Evolutionary conservation across 208 protist species (phyloP).

Genomic region (Trypanosoma grayi): DNA sequence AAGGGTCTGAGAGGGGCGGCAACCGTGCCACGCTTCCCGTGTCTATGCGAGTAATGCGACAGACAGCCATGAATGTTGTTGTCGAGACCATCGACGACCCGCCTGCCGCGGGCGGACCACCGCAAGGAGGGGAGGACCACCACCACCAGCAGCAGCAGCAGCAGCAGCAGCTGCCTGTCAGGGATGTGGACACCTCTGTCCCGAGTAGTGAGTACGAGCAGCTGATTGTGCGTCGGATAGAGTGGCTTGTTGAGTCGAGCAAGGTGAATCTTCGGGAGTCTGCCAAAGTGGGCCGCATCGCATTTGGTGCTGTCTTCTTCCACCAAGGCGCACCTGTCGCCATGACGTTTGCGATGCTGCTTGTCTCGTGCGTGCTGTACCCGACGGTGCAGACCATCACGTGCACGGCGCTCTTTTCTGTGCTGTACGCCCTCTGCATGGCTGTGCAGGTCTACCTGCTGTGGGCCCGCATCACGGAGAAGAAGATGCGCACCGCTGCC

Average conservation of each 20-base stretch:
- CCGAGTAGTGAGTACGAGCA: conserved; percentile 72
- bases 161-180: neutral
- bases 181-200: conserved; percentile 28
- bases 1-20: too few species aligned
- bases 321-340: conserved; percentile 52
- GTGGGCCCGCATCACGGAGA: conserved; percentile 76
- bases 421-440: conserved; percentile 60
- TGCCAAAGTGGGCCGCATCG: conserved; percentile 38
- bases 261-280: conserved; percentile 34
- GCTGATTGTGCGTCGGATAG: conserved; percentile 52
- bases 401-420: conserved; percentile 58
- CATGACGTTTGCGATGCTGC: conserved; percentile 67
- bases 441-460: conserved; percentile 68
- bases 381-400: conserved; percentile 44
- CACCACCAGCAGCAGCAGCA: neutral
- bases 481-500: conserved; percentile 54
- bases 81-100: conserved; percentile 4
- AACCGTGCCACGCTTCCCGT: too few species aligned
- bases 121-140: neutral
- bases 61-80: neutral
- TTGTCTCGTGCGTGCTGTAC: conserved; percentile 56
- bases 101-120: too few species aligned
- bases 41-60: neutral
- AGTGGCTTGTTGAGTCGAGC: conserved; percentile 44
- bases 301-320: conserved; percentile 44